Evolutionary conservation across 192 early-diverging fungal species (phyloP).

Genomic region (Mortierella antarctica): DNA sequence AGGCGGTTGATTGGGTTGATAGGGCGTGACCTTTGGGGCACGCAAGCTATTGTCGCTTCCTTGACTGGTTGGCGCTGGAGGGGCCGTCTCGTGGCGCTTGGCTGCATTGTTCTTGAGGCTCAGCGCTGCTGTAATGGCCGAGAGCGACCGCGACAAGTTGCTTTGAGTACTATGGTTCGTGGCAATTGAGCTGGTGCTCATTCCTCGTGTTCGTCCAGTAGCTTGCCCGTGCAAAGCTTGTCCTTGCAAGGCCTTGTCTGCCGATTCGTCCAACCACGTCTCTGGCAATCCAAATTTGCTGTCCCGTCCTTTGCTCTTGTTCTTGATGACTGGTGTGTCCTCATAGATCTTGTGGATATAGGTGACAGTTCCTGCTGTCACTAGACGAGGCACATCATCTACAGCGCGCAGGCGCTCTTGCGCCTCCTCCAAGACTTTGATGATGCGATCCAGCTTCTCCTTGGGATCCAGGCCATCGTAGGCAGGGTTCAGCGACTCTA

Average conservation of each 20-base stretch:
- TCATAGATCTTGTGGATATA: conserved; percentile 55
- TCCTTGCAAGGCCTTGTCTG: background rate
- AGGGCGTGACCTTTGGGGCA: conserved; percentile 34
- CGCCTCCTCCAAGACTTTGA: conserved; percentile 37
- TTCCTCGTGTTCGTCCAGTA: conserved; percentile 1
- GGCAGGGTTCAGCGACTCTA: conserved; percentile 42
- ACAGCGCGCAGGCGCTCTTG: conserved; percentile 34
- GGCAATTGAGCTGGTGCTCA: conserved; percentile 1
- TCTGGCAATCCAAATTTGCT: conserved; percentile 40
- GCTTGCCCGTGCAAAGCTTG: background rate
- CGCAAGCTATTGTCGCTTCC: background rate
- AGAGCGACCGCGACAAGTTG: conserved; percentile 17
- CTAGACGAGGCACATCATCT: conserved; percentile 34
- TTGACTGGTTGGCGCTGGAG: too few species aligned
- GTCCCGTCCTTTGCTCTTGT: conserved; percentile 10
- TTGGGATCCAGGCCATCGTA: conserved; percentile 33
- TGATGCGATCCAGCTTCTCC: conserved; percentile 35
- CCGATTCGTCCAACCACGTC: conserved; percentile 5
- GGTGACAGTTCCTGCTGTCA: conserved; percentile 48
- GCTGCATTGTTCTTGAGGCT: background rate
- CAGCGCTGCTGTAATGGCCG: conserved; percentile 20
- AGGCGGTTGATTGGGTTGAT: conserved; percentile 28
- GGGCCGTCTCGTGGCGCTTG: background rate
- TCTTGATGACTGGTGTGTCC: conserved; percentile 39
- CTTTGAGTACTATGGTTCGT: background rate